These are phyloP conservation scores for Tylopilus plumbeoviolaceoides DNA, from an alignment of 768 basidiomycete species.

Conservation along the genomic window DNA sequence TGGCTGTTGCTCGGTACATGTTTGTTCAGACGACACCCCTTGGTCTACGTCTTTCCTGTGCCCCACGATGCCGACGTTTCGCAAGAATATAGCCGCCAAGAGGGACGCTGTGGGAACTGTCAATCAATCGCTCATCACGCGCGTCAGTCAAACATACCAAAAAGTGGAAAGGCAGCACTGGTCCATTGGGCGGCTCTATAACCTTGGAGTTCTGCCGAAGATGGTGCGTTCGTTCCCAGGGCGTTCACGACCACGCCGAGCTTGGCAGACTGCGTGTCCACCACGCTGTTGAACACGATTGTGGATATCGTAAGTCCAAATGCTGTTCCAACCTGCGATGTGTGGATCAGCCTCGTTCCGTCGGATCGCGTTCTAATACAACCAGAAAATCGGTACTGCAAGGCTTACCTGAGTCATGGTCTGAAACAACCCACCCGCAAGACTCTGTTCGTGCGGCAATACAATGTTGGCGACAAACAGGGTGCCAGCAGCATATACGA, in stretches of 20 bases:
- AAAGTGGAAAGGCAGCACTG: slow-evolving; percentile 53
- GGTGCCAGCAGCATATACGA: slow-evolving; percentile 69
- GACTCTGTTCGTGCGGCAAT: slow-evolving; percentile 65
- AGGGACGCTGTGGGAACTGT: slow-evolving; percentile 21
- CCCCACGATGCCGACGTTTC: slow-evolving; percentile 41
- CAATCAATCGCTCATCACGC: too few relatives aligned
- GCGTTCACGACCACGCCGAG: slow-evolving; percentile 31
- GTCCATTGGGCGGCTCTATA: slow-evolving; percentile 68
- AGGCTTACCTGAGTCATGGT: slow-evolving; percentile 64
- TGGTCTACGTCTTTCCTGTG: slow-evolving; percentile 1
- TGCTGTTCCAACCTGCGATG: slow-evolving; percentile 55
- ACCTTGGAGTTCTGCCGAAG: slow-evolving; percentile 39
- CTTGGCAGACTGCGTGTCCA: slow-evolving; percentile 28
- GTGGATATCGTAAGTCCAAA: slow-evolving; percentile 70
- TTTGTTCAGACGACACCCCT: slow-evolving; percentile 19
- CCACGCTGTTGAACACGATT: slow-evolving; percentile 59
- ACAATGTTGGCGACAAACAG: slow-evolving; percentile 69
- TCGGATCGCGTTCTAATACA: background rate
- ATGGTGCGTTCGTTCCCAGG: slow-evolving; percentile 28
- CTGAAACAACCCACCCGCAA: slow-evolving; percentile 75
- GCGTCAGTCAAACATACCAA: slow-evolving; percentile 35
- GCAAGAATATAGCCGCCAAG: slow-evolving; percentile 35
- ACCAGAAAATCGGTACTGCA: background rate
- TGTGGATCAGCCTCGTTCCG: background rate
- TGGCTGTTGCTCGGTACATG: background rate